Evolutionary conservation across 306 rosid species (phyloP).

Genomic region (Rosa persica): DNA sequence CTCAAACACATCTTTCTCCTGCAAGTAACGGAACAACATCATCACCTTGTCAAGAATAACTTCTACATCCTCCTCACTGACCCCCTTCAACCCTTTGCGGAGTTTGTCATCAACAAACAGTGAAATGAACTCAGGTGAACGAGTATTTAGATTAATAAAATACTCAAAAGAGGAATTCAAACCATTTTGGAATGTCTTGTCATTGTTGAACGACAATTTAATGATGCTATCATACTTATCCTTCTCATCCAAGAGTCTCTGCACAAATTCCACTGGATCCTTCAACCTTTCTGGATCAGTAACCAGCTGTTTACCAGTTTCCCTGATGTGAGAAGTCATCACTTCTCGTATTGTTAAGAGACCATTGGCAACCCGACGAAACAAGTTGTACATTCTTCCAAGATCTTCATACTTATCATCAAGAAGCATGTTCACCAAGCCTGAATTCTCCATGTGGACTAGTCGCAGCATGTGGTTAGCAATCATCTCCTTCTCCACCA

Average conservation of each 20-base stretch:
- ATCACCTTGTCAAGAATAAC: conserved; percentile 78
- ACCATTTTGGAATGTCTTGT: conserved; percentile 89
- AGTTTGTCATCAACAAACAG: conserved; percentile 80
- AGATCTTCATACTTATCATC: conserved; percentile 79
- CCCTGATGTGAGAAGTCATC: conserved; percentile 75
- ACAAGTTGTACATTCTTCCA: conserved; percentile 74
- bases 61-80: conserved; percentile 93
- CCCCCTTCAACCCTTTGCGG: conserved; percentile 76
- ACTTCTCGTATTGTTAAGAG: conserved; percentile 61
- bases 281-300: conserved; percentile 81
- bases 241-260: conserved; percentile 72
- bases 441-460: conserved; percentile 81
- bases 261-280: conserved; percentile 83
- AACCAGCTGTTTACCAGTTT: conserved; percentile 72
- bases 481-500: conserved; percentile 83
- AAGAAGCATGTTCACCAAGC: conserved; percentile 74
- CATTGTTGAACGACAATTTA: conserved; percentile 66
- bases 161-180: conserved; percentile 87
- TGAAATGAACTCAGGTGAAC: conserved; percentile 81
- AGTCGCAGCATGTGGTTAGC: conserved; percentile 75
- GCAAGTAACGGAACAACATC: conserved; percentile 76
- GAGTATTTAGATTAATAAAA: conserved; percentile 69
- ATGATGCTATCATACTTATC: conserved; percentile 78
- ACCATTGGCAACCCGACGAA: conserved; percentile 61
- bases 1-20: conserved; percentile 79